Percentiles rank a stretch among this genome's conserved stretches.
phyloP scores from a whole-genome alignment of 2,329 filamentous ascomycete genomes.

The Rhinocladiella similis region DNA sequence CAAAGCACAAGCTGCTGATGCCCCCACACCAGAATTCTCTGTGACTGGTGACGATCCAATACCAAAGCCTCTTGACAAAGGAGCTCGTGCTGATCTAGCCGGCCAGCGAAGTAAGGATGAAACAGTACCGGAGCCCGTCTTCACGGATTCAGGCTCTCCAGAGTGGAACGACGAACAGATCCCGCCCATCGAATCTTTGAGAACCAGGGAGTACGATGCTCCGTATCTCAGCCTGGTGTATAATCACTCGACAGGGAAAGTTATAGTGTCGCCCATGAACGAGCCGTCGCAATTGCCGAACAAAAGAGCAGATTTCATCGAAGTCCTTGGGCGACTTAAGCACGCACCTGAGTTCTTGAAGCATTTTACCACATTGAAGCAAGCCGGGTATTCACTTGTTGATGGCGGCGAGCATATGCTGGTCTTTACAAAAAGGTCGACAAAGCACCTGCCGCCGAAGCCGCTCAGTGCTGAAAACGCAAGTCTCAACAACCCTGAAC shows the following conservation, averaged over 20 bases:
- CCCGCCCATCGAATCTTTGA: slow-evolving; percentile 16
- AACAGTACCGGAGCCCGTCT: slow-evolving; percentile 16
- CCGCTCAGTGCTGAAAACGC: neutral
- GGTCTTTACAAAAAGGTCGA: slow-evolving; percentile 21
- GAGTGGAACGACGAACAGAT: slow-evolving; percentile 27
- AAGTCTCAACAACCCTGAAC: neutral
- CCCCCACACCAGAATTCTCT: neutral
- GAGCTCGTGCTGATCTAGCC: neutral
- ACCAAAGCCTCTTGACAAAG: neutral
- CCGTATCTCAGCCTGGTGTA: slow-evolving; percentile 23
- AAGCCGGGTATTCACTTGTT: slow-evolving; percentile 44
- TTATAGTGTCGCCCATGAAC: slow-evolving; percentile 24
- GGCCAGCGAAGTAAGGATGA: neutral
- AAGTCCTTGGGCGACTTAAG: slow-evolving; percentile 40
- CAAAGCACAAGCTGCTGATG: slow-evolving; percentile 1
- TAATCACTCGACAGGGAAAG: slow-evolving; percentile 25
- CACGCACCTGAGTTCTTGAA: slow-evolving; percentile 44
- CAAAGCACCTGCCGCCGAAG: slow-evolving; percentile 1
- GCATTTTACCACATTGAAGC: slow-evolving; percentile 39
- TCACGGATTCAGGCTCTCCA: slow-evolving; percentile 16
- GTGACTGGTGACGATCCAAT: neutral
- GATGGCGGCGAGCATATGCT: slow-evolving; percentile 40
- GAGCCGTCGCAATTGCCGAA: slow-evolving; percentile 4
- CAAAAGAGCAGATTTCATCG: slow-evolving; percentile 29
- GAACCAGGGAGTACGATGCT: slow-evolving; percentile 11